Conservation (phyloP, 1,284 basidiomycete genomes). For the Calocybe gambosa region DNA sequence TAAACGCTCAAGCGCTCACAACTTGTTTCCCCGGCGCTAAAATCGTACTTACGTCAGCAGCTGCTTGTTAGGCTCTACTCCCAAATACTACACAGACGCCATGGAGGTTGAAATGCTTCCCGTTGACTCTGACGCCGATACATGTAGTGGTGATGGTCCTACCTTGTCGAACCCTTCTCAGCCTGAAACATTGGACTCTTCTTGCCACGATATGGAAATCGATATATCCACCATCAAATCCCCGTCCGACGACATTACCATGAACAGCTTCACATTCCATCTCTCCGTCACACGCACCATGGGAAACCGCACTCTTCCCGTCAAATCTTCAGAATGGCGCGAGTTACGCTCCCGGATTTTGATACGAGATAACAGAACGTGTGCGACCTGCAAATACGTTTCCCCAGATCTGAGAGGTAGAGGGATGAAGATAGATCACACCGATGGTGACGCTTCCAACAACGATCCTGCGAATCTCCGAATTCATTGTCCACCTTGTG, state of each 20-base stretch:
- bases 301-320: not conserved
- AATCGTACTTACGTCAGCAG: not conserved
- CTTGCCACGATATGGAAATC: not conserved
- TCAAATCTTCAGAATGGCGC: conserved; percentile 5
- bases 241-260: not conserved
- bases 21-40: not conserved
- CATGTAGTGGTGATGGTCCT: not conserved
- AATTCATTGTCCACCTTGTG: conserved; percentile 8
- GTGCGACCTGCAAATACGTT: conserved; percentile 8
- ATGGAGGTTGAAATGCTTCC: not conserved
- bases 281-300: conserved; percentile 8
- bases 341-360: conserved; percentile 5
- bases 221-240: not conserved
- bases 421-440: conserved; percentile 7
- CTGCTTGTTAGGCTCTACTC: not conserved
- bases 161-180: not conserved
- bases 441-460: conserved; percentile 7
- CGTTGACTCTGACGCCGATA: not conserved
- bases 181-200: not conserved
- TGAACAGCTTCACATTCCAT: not conserved
- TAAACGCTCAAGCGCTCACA: not conserved
- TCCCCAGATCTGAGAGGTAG: not conserved
- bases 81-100: too few relatives aligned
- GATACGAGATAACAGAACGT: conserved; percentile 7
- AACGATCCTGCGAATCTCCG: conserved; percentile 7